Evolutionary conservation across 768 basidiomycete genomes (phyloP).

Genomic region (Leccinellum albellum): DNA sequence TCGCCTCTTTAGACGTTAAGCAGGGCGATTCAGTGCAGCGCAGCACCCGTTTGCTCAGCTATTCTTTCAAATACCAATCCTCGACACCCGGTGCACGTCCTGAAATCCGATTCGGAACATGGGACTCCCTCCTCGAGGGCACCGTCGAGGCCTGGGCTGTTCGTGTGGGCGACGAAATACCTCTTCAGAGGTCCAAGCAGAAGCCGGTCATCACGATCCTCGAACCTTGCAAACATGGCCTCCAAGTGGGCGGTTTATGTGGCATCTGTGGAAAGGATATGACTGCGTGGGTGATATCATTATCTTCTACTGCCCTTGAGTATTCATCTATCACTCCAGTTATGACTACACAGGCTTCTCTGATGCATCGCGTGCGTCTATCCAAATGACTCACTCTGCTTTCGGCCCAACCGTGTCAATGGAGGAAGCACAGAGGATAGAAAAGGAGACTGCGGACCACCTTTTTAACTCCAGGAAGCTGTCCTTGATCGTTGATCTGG

Average conservation of each 20-base stretch:
- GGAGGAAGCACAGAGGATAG: slow-evolving; percentile 88
- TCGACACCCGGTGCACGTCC: slow-evolving; percentile 42
- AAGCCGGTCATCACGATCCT: slow-evolving; percentile 61
- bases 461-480: slow-evolving; percentile 75
- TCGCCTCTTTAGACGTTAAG: slow-evolving; percentile 62
- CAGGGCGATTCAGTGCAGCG: slow-evolving; percentile 49
- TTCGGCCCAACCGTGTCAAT: slow-evolving; percentile 88
- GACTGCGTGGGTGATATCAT: slow-evolving; percentile 59
- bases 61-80: slow-evolving; percentile 68
- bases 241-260: slow-evolving; percentile 89
- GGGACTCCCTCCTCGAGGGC: slow-evolving; percentile 88
- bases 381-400: slow-evolving; percentile 93
- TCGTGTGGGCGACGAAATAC: slow-evolving; percentile 60
- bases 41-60: slow-evolving; percentile 78
- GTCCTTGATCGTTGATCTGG: slow-evolving; percentile 95
- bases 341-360: slow-evolving; percentile 86
- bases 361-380: slow-evolving; percentile 80
- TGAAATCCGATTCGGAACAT: slow-evolving; percentile 80
- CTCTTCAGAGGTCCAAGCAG: slow-evolving; percentile 54
- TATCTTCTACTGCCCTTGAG: not conserved
- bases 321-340: slow-evolving; percentile 34
- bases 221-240: slow-evolving; percentile 96
- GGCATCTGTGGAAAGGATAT: slow-evolving; percentile 95
- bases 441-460: slow-evolving; percentile 74
- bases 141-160: slow-evolving; percentile 68